phyloP scores from a whole-genome alignment of 2,329 filamentous ascomycete genomes.

The Hypoxylon sp. region DNA sequence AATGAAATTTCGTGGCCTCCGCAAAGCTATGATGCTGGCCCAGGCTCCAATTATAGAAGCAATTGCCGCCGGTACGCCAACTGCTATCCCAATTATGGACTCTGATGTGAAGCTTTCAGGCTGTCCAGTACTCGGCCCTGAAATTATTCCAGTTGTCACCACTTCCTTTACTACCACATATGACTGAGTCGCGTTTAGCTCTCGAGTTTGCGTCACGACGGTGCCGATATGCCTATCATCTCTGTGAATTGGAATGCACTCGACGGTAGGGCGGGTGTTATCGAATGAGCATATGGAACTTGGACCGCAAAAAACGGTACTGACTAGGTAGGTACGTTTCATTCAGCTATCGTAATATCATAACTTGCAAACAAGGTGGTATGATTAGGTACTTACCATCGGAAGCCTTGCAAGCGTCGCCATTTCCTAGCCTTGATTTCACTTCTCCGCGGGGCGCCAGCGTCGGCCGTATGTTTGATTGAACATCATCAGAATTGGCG shows the following conservation, averaged over 20 bases:
- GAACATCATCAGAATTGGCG: not conserved
- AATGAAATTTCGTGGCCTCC: not conserved
- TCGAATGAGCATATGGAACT: not conserved
- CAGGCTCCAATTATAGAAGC: not conserved
- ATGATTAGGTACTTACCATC: not conserved
- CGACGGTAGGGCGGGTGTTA: not conserved
- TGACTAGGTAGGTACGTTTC: not conserved
- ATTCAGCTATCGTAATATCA: not conserved
- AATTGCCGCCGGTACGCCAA: constrained; percentile 4
- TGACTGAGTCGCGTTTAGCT: not conserved
- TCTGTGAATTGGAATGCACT: not conserved
- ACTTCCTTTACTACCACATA: not conserved
- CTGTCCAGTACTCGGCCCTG: not conserved
- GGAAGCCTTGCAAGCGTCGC: not conserved
- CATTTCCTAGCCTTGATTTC: not conserved
- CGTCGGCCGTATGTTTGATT: not conserved
- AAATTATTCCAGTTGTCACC: not conserved
- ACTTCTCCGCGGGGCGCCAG: not conserved
- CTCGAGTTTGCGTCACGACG: not conserved
- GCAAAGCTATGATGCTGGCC: not conserved
- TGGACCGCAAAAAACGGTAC: not conserved
- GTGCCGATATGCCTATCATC: not conserved
- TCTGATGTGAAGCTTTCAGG: not conserved
- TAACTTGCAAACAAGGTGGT: not conserved
- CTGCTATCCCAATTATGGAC: constrained; percentile 2